These are phyloP conservation scores for Cytospora leucostoma DNA, from an alignment of 2,329 filamentous ascomycete genomes.

Conservation along the genomic window DNA sequence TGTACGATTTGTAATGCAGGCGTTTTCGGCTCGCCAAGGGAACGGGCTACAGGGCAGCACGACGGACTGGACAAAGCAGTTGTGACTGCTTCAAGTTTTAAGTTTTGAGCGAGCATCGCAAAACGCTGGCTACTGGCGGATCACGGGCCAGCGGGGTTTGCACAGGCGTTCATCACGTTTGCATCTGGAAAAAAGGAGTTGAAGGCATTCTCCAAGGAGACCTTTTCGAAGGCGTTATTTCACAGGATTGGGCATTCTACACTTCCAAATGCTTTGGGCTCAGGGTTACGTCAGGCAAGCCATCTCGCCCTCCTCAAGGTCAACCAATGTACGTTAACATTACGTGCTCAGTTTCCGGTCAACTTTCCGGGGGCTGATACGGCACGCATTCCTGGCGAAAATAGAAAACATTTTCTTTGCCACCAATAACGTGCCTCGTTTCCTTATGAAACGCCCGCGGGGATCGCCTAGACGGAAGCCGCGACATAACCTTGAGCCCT, in stretches of 20 bases:
- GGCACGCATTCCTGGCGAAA: conserved; percentile 39
- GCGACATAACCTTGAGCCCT: conserved; percentile 29
- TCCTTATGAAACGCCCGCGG: conserved; percentile 16
- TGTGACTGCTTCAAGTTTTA: conserved; percentile 23
- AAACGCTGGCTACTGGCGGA: conserved; percentile 26
- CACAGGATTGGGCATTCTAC: conserved; percentile 23
- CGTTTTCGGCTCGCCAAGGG: conserved; percentile 26
- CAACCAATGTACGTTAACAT: conserved; percentile 66
- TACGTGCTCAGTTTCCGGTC: conserved; percentile 38
- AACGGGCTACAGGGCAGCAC: conserved; percentile 27
- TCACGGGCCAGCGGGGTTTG: conserved; percentile 25
- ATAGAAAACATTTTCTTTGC: conserved; percentile 27
- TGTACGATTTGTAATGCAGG: conserved; percentile 28
- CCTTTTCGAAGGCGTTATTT: conserved; percentile 26
- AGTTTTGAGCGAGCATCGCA: conserved; percentile 32
- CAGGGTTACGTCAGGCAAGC: conserved; percentile 61
- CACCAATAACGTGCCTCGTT: conserved; percentile 23
- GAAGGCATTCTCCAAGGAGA: conserved; percentile 30
- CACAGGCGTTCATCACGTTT: conserved; percentile 31
- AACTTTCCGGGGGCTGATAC: conserved; percentile 55
- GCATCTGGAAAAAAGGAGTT: conserved; percentile 35
- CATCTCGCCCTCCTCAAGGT: conserved; percentile 68
- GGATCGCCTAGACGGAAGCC: conserved; percentile 26
- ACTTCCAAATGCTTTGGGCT: conserved; percentile 39
- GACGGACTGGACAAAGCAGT: conserved; percentile 25